Evolutionary conservation across 805 yeast species (phyloP), one percentile per base, ranked within the genome.

Genomic region (Teunomyces tritomae): DNA sequence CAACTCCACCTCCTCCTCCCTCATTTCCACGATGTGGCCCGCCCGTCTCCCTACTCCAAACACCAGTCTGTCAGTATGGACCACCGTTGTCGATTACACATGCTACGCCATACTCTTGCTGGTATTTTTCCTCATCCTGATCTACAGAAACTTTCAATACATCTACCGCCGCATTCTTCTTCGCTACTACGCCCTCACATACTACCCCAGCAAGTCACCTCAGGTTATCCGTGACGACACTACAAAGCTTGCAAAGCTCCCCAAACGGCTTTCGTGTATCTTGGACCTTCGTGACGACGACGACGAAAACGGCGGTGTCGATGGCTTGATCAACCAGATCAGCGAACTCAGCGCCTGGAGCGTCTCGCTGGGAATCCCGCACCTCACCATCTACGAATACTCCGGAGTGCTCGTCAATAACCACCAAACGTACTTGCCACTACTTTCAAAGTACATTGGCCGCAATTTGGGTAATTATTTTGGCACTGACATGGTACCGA

Each of bases 291-390:
- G 83, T 59, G 78, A 84, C 26, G 89, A 83, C 49, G 87, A 85
- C 51, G 92, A 84, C 56, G 96, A 89, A 57, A 92, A 90, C 50
- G 96, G 96, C 28, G 97, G 97, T 2, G 65, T 85, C 37, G 88
- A 85, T 50, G 96, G 96, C 0, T 71, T 92, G 37, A 73, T 91
- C 57, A 83, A 80, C 54, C 88, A 88, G 57, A 78, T 85, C 5
- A 79, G 91, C 41, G 96, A 91, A 58, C 53, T 91, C 32, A 77
- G 82, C 1, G 83, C 94, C 5, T 94, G 99, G 99, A 78, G 89
- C 34, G 64, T 89, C n/a, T 85, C 95, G 29, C 82, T 92, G n/a
- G 97, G 97, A 1, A 80, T 90, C 43, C 81, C 83, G 35, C 69
- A 73, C 49, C 71, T 92, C 50, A 75, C 86, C 3, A 73, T 94